Evolutionary conservation across 108 stramenopile genomes (phyloP), one percentile per base, ranked within the genome.

Genomic region (Nannochloropsis gaditana): DNA sequence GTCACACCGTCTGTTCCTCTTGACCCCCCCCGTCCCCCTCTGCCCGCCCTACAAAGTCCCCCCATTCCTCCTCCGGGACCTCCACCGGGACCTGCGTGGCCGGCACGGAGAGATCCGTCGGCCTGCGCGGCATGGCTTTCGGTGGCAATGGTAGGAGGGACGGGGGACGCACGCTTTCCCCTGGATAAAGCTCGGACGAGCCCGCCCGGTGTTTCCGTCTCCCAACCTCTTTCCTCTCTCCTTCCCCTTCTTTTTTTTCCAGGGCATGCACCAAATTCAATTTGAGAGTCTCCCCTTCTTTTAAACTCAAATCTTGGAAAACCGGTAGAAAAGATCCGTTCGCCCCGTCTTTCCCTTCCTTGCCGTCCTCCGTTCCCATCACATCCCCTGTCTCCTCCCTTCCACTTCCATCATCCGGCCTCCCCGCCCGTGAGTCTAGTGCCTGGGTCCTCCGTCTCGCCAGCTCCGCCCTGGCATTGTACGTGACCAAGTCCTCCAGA

Each of bases 401-500:
- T 50, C 10, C 15, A 10, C 47, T 31, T 50, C 47, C 47, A 10
- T 50, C 47, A 50, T 15, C 47, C 47, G 47, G 11, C 47, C 8
- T 73, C 59, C 59, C n/a, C 59, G n/a, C 59, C n/a, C 59, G 15
- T n/a, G 15, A 15, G 59, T 73, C 59, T 2, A 73, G 15, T n/a
- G 15, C 59, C 59, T n/a, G 15, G 15, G 59, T 73, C 59, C 59
- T 15, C 15, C 59, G n/a, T 15, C n/a, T 73, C 59, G 59, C 59
- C 19, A 73, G 59, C n/a, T 73, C 59, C 59, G n/a, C n/a, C n/a
- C 59, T 15, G 2, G 59, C 59, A 73, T 73, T 73, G n/a, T 73
- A 73, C 59, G 59, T n/a, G 59, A 73, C 59, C 59, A 73, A n/a
- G 59, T 73, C 59, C 59, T 73, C 59, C 59, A 73, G n/a, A 15